Evolutionary conservation across 2,329 filamentous ascomycete species (phyloP).

Genomic region (Cladosporium austrohemisphaericum): DNA sequence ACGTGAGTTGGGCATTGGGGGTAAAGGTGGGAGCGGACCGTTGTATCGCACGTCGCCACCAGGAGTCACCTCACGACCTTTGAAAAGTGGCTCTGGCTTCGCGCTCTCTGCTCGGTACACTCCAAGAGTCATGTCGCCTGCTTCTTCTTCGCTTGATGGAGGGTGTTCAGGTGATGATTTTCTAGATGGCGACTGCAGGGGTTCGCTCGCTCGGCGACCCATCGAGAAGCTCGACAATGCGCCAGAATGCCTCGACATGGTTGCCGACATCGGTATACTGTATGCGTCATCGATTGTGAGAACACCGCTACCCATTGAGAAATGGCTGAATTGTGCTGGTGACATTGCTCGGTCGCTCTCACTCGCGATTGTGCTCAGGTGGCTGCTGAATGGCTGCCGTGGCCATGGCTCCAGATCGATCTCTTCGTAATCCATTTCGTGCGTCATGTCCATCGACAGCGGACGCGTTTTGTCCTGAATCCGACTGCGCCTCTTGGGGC

Average conservation of each 20-base stretch:
- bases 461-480: neutral
- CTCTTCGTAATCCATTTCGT: constrained; percentile 27
- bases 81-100: constrained; percentile 34
- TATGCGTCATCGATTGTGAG: constrained; percentile 30
- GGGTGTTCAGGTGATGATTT: constrained; percentile 19
- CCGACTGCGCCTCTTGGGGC: constrained; percentile 29
- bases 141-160: constrained; percentile 20
- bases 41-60: constrained; percentile 24
- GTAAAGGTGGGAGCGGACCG: constrained; percentile 29
- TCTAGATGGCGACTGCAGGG: constrained; percentile 23
- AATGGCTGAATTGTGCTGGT: constrained; percentile 29
- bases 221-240: constrained; percentile 4
- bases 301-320: constrained; percentile 32
- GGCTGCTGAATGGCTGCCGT: constrained; percentile 29
- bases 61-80: constrained; percentile 12
- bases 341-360: constrained; percentile 30
- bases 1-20: constrained; percentile 29
- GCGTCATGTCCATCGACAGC: constrained; percentile 7
- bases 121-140: constrained; percentile 30
- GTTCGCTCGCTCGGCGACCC: constrained; percentile 23
- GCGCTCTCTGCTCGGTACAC: constrained; percentile 31
- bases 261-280: constrained; percentile 25
- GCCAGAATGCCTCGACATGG: constrained; percentile 10
- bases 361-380: constrained; percentile 37
- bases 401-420: constrained; percentile 30